phyloP scores from a whole-genome alignment of 1,284 basidiomycete species.

The Lentinula novae-zelandiae region DNA sequence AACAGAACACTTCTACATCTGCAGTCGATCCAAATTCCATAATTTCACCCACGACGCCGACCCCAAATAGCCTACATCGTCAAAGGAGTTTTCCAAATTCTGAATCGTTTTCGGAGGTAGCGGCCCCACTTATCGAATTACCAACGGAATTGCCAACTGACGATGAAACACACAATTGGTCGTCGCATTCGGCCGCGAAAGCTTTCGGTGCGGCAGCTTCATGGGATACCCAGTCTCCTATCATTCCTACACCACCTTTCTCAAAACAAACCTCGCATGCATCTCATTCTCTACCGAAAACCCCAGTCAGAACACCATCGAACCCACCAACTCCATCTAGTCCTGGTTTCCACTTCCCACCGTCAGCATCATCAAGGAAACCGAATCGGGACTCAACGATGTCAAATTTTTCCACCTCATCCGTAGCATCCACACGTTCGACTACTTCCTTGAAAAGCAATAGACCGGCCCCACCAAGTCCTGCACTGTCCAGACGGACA shows the following conservation, averaged over 20 bases:
- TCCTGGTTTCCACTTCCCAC: constrained; percentile 5
- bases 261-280: neutral
- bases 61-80: neutral
- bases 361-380: constrained; percentile 16
- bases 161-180: neutral
- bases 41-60: constrained; percentile 5
- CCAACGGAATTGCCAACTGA: neutral
- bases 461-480: constrained; percentile 65
- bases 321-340: constrained; percentile 10
- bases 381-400: constrained; percentile 14
- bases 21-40: neutral
- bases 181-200: neutral
- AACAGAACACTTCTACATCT: neutral
- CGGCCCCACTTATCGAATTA: neutral
- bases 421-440: constrained; percentile 18
- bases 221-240: neutral
- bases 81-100: neutral
- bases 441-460: constrained; percentile 21
- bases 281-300: neutral
- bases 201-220: neutral
- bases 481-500: constrained; percentile 52
- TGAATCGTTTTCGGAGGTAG: neutral
- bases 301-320: neutral
- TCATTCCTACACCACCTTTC: neutral
- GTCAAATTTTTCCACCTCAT: constrained; percentile 21